Conservation (phyloP, 441 rosid genomes). For the Omphalea diandra region DNA sequence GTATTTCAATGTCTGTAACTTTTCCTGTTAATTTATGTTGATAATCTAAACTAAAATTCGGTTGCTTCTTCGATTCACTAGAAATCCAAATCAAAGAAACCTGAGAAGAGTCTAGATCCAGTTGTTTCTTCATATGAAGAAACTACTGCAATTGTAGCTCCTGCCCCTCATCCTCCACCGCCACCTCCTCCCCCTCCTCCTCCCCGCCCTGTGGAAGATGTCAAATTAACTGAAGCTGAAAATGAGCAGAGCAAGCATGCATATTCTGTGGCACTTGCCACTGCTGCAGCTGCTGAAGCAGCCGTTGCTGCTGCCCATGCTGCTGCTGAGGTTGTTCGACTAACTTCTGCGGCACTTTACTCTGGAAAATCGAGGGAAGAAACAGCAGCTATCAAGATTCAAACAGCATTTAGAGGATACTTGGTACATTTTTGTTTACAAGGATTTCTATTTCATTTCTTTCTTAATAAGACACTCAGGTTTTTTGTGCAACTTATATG, state of each 20-base stretch:
- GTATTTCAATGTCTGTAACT: neutral
- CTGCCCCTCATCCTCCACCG: constrained; percentile 24
- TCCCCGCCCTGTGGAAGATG: constrained; percentile 28
- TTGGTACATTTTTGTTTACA: constrained; percentile 40
- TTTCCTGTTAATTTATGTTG: constrained; percentile 9
- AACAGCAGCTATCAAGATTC: constrained; percentile 79
- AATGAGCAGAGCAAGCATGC: constrained; percentile 76
- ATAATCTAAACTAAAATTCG: neutral
- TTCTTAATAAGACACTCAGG: neutral
- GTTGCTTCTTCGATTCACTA: constrained; percentile 21
- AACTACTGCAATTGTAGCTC: constrained; percentile 25
- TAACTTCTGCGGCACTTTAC: constrained; percentile 45
- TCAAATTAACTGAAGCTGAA: constrained; percentile 52
- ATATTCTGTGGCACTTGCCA: constrained; percentile 76
- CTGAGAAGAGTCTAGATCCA: constrained; percentile 37
- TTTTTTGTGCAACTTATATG: neutral
- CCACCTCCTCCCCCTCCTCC: constrained; percentile 15
- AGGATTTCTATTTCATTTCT: neutral
- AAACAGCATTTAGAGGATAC: constrained; percentile 84
- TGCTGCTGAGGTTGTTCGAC: constrained; percentile 89
- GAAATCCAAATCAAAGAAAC: constrained; percentile 56
- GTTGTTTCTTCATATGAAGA: constrained; percentile 34
- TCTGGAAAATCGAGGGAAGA: constrained; percentile 75
- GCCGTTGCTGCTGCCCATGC: constrained; percentile 94
- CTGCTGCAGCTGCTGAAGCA: constrained; percentile 85